A percentile compares a stretch with the other conserved stretches of the same genome.
phyloP scores from a whole-genome alignment of 768 basidiomycete species.

The Calocybe indica region DNA sequence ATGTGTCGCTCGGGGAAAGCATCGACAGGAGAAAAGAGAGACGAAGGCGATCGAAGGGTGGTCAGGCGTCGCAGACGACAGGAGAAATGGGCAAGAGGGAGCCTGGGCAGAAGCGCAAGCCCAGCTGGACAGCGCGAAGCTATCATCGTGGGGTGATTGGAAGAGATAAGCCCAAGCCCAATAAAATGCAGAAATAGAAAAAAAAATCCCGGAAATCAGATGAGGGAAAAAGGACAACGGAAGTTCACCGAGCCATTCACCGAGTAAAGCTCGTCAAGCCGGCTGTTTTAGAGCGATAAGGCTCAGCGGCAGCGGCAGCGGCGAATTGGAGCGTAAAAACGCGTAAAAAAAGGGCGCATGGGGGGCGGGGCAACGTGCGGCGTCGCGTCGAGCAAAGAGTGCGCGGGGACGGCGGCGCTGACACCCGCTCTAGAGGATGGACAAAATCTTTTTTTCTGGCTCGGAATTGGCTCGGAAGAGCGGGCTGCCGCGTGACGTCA shows the following conservation, averaged over 20 bases:
- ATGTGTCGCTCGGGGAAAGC: constrained; percentile 89
- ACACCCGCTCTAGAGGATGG: constrained; percentile 1
- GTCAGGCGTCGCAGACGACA: constrained; percentile 39
- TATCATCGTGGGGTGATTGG: constrained; percentile 19
- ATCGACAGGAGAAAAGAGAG: constrained; percentile 82
- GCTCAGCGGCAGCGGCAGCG: neutral
- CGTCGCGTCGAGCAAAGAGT: constrained; percentile 5
- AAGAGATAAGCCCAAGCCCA: no score
- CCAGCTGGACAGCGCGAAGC: constrained; percentile 22
- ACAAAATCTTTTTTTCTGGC: constrained; percentile 43
- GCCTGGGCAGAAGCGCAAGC: constrained; percentile 13
- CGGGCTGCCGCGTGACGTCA: constrained; percentile 30
- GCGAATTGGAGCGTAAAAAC: no score
- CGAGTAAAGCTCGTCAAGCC: constrained; percentile 33
- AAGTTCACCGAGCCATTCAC: constrained; percentile 51
- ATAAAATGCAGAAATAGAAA: no score
- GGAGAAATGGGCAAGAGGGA: neutral
- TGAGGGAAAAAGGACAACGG: constrained; percentile 13
- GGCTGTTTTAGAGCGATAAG: constrained; percentile 12
- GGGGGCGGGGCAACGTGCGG: neutral
- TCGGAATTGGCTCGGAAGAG: neutral
- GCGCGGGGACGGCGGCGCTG: constrained; percentile 4
- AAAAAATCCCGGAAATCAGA: no score
- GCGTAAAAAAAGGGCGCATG: neutral
- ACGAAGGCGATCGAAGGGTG: constrained; percentile 51